Evolutionary conservation across 1,284 basidiomycete species (phyloP).

Genomic region (Ustilago trichophora): DNA sequence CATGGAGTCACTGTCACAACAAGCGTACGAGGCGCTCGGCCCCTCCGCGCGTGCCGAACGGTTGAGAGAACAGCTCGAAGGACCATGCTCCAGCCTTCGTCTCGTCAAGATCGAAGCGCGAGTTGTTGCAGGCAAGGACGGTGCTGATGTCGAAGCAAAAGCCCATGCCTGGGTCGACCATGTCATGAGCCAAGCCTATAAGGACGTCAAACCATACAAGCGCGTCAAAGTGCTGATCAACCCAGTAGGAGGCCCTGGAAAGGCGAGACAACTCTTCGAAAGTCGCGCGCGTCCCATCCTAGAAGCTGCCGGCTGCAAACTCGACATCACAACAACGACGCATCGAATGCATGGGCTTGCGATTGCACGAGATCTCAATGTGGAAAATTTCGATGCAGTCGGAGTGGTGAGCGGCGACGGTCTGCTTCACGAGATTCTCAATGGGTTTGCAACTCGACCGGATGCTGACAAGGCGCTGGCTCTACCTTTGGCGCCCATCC

Average conservation of each 20-base stretch:
- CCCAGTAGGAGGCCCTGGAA: constrained; percentile 85
- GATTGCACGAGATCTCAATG: constrained; percentile 73
- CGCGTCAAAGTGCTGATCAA: constrained; percentile 77
- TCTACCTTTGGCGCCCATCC: constrained; percentile 84
- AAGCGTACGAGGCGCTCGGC: constrained; percentile 14
- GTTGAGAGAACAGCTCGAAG: constrained; percentile 45
- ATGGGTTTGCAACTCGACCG: constrained; percentile 81
- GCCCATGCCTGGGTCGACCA: constrained; percentile 37
- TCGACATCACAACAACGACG: constrained; percentile 72
- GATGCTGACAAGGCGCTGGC: constrained; percentile 77
- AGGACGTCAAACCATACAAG: constrained; percentile 36
- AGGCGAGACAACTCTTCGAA: constrained; percentile 74
- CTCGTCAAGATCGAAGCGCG: constrained; percentile 58
- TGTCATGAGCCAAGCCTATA: constrained; percentile 45
- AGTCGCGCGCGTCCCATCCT: constrained; percentile 81
- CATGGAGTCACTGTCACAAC: constrained; percentile 26
- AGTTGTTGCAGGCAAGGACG: constrained; percentile 13
- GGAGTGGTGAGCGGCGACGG: constrained; percentile 91
- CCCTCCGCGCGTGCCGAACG: constrained; percentile 16
- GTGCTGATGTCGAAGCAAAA: constrained; percentile 18
- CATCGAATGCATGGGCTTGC: constrained; percentile 77
- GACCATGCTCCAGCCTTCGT: constrained; percentile 53
- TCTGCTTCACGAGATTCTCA: constrained; percentile 87
- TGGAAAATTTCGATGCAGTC: constrained; percentile 74
- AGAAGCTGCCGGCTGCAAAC: constrained; percentile 76